These are phyloP conservation scores for Keithomyces neogunnii DNA, from an alignment of 2,329 filamentous ascomycete species.

Conservation along the genomic window DNA sequence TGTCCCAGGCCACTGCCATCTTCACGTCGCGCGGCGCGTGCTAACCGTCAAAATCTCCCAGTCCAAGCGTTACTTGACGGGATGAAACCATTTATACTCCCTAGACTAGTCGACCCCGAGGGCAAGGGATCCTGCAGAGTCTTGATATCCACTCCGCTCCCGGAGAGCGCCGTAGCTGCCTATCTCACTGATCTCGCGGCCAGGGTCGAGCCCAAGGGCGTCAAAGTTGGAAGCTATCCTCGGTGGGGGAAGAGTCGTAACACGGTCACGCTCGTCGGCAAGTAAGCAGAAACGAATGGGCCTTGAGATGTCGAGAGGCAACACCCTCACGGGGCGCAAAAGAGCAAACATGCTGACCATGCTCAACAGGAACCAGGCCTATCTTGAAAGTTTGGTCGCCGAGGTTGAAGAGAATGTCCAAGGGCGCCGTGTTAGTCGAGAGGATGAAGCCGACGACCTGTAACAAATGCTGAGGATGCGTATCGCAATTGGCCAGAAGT, in stretches of 20 bases:
- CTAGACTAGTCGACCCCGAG: constrained; percentile 68
- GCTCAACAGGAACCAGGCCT: constrained; percentile 55
- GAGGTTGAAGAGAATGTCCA: constrained; percentile 73
- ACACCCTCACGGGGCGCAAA: too few species aligned
- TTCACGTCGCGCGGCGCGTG: background rate
- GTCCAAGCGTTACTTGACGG: constrained; percentile 70
- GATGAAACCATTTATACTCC: constrained; percentile 60
- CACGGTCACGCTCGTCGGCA: constrained; percentile 78
- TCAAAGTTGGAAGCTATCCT: constrained; percentile 95
- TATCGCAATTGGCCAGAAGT: background rate
- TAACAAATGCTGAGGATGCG: background rate
- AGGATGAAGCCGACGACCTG: constrained; percentile 59
- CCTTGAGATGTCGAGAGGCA: too few species aligned
- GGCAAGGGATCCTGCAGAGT: constrained; percentile 73
- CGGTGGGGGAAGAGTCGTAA: constrained; percentile 82
- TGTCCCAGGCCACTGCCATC: constrained; percentile 16
- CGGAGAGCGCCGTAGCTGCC: constrained; percentile 76
- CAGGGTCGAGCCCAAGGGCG: constrained; percentile 62
- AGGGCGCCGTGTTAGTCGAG: constrained; percentile 58
- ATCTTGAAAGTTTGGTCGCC: constrained; percentile 66
- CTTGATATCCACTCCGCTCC: constrained; percentile 76
- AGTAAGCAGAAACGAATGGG: constrained; percentile 21
- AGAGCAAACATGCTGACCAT: background rate
- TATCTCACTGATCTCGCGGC: constrained; percentile 75
- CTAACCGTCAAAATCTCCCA: constrained; percentile 16